A percentile compares a stretch with the other conserved stretches of the same genome.
phyloP scores from a whole-genome alignment of 2,329 filamentous ascomycete species.

The Diplodia sapinea region DNA sequence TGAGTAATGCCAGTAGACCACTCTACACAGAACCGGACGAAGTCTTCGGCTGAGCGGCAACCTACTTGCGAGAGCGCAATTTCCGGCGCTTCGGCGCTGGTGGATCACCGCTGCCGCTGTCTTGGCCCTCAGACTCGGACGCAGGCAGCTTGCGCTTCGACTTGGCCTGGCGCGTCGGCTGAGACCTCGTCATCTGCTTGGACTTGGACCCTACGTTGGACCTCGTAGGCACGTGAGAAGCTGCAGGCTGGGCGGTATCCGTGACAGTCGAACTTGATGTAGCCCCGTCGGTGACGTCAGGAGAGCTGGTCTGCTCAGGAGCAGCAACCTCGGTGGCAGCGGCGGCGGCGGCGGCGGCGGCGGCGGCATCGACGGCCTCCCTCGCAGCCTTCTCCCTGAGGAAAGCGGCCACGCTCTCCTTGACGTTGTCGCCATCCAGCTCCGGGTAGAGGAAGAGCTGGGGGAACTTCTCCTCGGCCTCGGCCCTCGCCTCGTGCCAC shows the following conservation, averaged over 20 bases:
- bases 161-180: background rate
- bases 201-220: background rate
- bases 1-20: no score
- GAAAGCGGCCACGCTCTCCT: no score
- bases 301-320: no score
- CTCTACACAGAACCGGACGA: no score
- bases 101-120: background rate
- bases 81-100: background rate
- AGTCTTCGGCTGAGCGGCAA: background rate
- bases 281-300: no score
- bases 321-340: no score
- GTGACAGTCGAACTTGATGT: no score
- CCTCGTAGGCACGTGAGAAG: background rate
- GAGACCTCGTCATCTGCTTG: background rate
- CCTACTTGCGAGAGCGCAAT: background rate
- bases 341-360: no score
- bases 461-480: background rate
- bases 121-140: background rate
- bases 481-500: background rate
- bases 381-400: no score
- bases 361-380: no score
- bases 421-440: no score
- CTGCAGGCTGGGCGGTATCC: no score
- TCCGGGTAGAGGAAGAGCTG: background rate
- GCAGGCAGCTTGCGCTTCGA: background rate